Base-by-base conservation (phyloP, 2,329 filamentous ascomycete genomes). In the Cephalotrichum gorgonifer region DNA sequence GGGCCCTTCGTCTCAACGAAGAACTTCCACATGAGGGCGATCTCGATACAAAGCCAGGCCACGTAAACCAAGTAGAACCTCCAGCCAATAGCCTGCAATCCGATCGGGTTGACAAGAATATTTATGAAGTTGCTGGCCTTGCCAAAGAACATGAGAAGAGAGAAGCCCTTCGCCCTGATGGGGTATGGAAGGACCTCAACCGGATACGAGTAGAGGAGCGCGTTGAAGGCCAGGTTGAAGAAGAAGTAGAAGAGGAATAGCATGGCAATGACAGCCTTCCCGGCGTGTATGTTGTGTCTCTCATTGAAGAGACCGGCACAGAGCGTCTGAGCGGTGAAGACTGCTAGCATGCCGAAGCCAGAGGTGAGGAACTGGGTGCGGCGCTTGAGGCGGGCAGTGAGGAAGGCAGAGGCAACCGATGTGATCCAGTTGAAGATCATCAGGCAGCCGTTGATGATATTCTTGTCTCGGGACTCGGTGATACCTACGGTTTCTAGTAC, bases 21-120 rank as follows among this genome's bases (percentile, higher is more conserved):
- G 35, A 39, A 22, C 7, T 7, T 7, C 56, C 55, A 60, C 0
- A 56, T 56, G n/a, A 60, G 63, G 1, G 57, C 59, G 47, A 76
- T 58, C 49, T 80, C 69, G 0, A 70, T 68, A 0, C 64, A 62
- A 2, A 72, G 49, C 1, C 69, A 64, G 7, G 65, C 69, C 39
- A 75, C 73, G 49, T 79, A 81, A 15, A 81, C 66, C 51, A 80
- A 74, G 60, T 79, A 81, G 52, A 73, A 80, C 54, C 65, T 72
- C 67, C 74, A 79, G 0, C 66, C 65, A 23, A 79, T 69, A 2
- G 67, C 57, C 0, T 66, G 68, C 0, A 81, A 58, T 0, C 70
- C 78, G 47, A 75, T 72, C 0, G 78, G 78, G 28, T 73, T 72
- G 17, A 81, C 73, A 3, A 57, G 60, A 27, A 62, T 56, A 39